Percentiles rank a stretch among this genome's conserved stretches.
Evolutionary conservation across 129 eudicot genomes (phyloP).

Genomic region (Sambucus nigra): DNA sequence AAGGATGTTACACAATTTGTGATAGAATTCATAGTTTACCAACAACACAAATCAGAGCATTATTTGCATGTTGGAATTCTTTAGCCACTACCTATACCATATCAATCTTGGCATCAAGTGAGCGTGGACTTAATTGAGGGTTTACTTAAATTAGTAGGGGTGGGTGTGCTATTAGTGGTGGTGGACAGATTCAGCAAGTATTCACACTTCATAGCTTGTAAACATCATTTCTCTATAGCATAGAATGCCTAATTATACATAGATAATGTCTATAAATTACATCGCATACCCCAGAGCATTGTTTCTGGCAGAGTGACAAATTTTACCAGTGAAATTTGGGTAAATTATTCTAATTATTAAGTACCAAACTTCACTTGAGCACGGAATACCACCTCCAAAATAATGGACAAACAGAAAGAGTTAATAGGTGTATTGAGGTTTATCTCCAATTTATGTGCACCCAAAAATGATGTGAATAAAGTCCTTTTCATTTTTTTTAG

Average conservation of each 20-base stretch:
- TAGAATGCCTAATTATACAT: background rate
- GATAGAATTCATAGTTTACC: background rate
- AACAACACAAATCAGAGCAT: background rate
- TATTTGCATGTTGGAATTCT: background rate
- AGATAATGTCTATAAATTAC: background rate
- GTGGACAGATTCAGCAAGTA: background rate
- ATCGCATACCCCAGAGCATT: background rate
- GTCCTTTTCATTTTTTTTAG: too few relatives aligned
- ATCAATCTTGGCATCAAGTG: background rate
- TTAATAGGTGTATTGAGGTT: background rate
- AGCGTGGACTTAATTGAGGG: background rate
- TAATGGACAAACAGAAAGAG: background rate
- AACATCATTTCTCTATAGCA: background rate
- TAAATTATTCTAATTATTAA: background rate
- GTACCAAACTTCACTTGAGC: background rate
- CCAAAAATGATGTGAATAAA: too few relatives aligned
- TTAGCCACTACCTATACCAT: background rate
- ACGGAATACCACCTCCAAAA: background rate
- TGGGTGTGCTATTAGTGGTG: background rate
- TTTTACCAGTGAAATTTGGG: background rate
- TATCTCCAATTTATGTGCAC: background rate
- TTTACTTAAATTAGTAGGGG: background rate
- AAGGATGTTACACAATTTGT: background rate
- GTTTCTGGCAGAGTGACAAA: too few relatives aligned
- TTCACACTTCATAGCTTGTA: background rate